Percentiles rank a stretch among this genome's conserved stretches.
These are phyloP conservation scores for Suillus plorans DNA, from an alignment of 768 basidiomycete species.

Conservation along the genomic window DNA sequence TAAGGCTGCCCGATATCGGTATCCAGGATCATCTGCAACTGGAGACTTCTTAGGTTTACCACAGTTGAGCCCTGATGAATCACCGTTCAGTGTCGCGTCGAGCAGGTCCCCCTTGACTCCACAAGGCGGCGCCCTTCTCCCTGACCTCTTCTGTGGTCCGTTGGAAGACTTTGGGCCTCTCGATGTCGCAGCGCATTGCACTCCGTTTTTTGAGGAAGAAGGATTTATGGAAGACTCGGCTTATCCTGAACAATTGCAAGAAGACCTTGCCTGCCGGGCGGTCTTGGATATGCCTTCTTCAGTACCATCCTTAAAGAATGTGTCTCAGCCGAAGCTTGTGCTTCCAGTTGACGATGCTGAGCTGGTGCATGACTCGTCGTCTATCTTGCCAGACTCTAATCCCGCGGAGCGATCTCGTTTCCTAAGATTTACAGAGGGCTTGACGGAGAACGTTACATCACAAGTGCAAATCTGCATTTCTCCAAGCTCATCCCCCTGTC, in stretches of 20 bases:
- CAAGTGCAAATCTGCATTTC: not conserved
- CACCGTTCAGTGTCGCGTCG: constrained; percentile 22
- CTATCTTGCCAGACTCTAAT: not conserved
- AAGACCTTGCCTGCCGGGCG: constrained; percentile 18
- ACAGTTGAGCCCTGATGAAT: constrained; percentile 24
- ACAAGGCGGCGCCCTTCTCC: not conserved
- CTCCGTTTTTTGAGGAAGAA: not conserved
- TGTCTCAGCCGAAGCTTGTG: not conserved
- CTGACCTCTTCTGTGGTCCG: not conserved
- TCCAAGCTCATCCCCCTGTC: not conserved
- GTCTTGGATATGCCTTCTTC: not conserved
- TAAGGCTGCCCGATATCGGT: not conserved
- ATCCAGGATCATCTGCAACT: not conserved
- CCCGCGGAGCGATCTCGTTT: not conserved
- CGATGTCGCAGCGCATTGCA: not conserved
- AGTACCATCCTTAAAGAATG: no score
- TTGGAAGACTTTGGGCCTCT: not conserved
- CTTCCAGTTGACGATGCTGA: not conserved
- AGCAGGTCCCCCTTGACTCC: constrained; percentile 24
- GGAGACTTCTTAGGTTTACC: constrained; percentile 8
- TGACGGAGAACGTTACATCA: not conserved
- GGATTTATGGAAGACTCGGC: not conserved
- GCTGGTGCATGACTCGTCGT: not conserved
- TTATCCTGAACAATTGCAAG: constrained; percentile 7
- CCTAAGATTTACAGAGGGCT: not conserved